Conservation (phyloP, 208 protist genomes). For the Crithidia acanthocephali region DNA sequence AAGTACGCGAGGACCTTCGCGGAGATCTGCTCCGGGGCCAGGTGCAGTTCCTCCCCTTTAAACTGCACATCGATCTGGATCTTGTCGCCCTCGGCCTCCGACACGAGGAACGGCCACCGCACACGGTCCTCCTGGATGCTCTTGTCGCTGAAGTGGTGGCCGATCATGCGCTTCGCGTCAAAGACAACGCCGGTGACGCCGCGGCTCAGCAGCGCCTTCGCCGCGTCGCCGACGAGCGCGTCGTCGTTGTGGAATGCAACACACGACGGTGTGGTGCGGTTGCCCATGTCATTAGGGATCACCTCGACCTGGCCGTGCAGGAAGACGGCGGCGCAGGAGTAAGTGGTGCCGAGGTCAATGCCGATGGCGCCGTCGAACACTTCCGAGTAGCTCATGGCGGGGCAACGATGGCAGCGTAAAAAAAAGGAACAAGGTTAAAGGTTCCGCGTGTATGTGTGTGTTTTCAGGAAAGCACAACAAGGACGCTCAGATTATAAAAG, state of each 20-base stretch:
- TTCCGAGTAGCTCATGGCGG: constrained; percentile 27
- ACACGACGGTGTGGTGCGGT: constrained; percentile 99
- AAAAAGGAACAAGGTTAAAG: too few relatives aligned
- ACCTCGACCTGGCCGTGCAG: constrained; percentile 90
- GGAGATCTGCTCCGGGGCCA: constrained; percentile 97
- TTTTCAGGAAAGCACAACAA: not conserved
- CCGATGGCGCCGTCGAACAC: constrained; percentile 76
- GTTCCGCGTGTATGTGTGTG: constrained; percentile 11
- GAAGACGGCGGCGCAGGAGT: constrained; percentile 96
- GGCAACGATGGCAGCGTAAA: not conserved
- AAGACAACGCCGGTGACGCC: constrained; percentile 94
- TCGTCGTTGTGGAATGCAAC: constrained; percentile 98
- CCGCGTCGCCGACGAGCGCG: constrained; percentile 96
- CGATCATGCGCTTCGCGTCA: constrained; percentile 98
- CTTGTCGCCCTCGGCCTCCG: constrained; percentile 57
- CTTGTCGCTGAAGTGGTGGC: constrained; percentile 84
- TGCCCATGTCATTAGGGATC: constrained; percentile 99
- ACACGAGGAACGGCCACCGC: constrained; percentile 96
- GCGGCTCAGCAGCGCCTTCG: constrained; percentile 89
- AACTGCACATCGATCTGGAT: constrained; percentile 61
- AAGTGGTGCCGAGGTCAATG: constrained; percentile 97
- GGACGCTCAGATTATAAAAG: not conserved
- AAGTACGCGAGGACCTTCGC: constrained; percentile 97
- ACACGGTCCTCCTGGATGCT: constrained; percentile 91
- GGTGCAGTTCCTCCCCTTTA: constrained; percentile 59